These are phyloP conservation scores for Aspergillus carbonarius DNA, from an alignment of 2,329 filamentous ascomycete species.

Conservation along the genomic window DNA sequence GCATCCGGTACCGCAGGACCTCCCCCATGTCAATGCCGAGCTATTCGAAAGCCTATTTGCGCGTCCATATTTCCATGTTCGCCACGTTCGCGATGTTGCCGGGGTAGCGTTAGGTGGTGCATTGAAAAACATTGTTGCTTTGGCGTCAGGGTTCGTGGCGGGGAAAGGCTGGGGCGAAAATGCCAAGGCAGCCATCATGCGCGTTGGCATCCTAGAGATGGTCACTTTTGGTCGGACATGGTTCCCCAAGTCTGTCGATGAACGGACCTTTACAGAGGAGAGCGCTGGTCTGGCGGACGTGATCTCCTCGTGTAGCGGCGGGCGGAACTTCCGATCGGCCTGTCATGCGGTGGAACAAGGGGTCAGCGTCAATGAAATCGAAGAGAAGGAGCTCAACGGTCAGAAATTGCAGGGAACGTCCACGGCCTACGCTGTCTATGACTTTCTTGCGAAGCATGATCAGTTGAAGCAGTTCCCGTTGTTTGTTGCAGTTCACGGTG, in stretches of 20 bases:
- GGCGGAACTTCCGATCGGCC: conserved; percentile 19
- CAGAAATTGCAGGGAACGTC: conserved; percentile 19
- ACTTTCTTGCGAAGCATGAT: conserved; percentile 15
- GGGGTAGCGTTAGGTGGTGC: conserved; percentile 67
- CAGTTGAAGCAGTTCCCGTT: conserved; percentile 15
- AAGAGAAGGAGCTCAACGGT: conserved; percentile 18
- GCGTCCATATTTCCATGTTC: conserved; percentile 90
- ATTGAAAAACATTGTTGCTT: conserved; percentile 88
- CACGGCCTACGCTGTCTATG: conserved; percentile 13
- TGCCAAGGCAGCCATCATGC: conserved; percentile 91
- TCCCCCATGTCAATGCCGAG: conserved; percentile 76
- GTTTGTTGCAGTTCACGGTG: conserved; percentile 14
- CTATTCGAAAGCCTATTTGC: conserved; percentile 82
- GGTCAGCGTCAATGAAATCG: conserved; percentile 17
- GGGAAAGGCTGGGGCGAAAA: conserved; percentile 94
- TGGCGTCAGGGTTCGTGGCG: conserved; percentile 88
- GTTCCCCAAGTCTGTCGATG: conserved; percentile 18
- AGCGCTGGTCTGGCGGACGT: conserved; percentile 26
- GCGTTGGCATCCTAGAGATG: conserved; percentile 87
- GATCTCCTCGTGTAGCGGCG: conserved; percentile 15
- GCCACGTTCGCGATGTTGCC: conserved; percentile 69
- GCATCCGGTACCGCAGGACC: conserved; percentile 70
- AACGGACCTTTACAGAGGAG: conserved; percentile 20
- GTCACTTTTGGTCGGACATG: conserved; percentile 70
- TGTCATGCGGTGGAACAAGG: conserved; percentile 18